Evolutionary conservation across 805 yeast species (phyloP), one percentile per base, ranked within the genome.

Genomic region (Metschnikowia chrysomelidarum): DNA sequence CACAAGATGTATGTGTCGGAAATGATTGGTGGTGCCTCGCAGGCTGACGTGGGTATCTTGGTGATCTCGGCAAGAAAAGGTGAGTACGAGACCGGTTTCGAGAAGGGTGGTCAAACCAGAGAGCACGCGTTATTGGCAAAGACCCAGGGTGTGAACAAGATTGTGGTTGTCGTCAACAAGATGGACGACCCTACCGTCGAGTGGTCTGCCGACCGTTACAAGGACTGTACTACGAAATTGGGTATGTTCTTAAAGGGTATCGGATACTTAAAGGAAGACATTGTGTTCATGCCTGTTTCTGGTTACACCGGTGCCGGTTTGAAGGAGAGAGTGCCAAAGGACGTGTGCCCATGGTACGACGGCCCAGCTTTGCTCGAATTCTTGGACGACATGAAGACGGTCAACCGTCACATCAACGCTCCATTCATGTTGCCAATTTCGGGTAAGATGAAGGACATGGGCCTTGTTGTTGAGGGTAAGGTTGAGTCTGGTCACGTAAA

Each of bases 1-100:
- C 99, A 93, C 74, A 93, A 93, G 71, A 84, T 93, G 87, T 93
- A 93, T 60, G 97, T 93, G 46, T 87, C 97, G 37, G 95, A 88
- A 64, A 93, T 93, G 99, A 93, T 93, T 73, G 98, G 98, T 55
- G 98, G 98, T 65, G 99, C 99, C 13, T 89, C 98, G 29, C 99
- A 93, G 71, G 98, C 99, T 22, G 99, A 93, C 69, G 93, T 91
- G 40, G 99, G 99, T 69, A 79, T 93, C 49, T 76, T 93, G 56
- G 99, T 93, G 32, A 93, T 93, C 52, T 86, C 96, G 46, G 98
- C 98, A 30, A 85, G 99, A 75, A 88, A 89, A 67, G 99, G 99
- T 69, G 99, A 93, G 65, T 93, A 93, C 67, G 99, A 93, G 71
- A 93, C 98, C 36, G 98, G 98, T 44, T 91, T 91, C 58, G 98